Conservation (phyloP, 1,284 basidiomycete species). For the Mycena citricolor region DNA sequence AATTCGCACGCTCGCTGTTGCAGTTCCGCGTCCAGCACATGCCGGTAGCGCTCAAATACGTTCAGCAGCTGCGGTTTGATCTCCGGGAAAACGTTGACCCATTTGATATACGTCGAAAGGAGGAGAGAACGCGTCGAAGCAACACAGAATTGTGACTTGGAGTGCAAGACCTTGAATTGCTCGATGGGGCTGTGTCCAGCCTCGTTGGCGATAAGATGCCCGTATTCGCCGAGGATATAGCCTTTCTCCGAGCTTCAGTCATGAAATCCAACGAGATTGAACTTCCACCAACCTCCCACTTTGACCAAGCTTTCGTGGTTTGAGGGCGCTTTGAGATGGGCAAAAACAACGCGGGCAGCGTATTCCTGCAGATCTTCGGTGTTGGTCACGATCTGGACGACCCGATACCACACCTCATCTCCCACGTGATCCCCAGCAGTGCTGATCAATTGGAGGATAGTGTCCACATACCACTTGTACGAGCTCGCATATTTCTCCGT, state of each 20-base stretch:
- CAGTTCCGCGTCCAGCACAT: slow-evolving; percentile 96
- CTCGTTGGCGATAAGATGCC: slow-evolving; percentile 96
- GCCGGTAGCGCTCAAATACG: slow-evolving; percentile 96
- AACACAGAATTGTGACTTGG: slow-evolving; percentile 94
- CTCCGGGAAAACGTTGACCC: slow-evolving; percentile 99
- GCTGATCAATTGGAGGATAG: slow-evolving; percentile 91
- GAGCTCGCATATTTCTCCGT: slow-evolving; percentile 96
- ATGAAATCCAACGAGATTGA: neutral
- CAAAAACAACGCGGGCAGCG: slow-evolving; percentile 91
- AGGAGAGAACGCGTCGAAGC: slow-evolving; percentile 91
- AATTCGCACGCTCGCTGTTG: slow-evolving; percentile 99
- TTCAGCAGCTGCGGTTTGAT: slow-evolving; percentile 93
- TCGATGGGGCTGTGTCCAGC: slow-evolving; percentile 90
- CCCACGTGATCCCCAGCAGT: slow-evolving; percentile 98
- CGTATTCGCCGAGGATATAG: slow-evolving; percentile 96
- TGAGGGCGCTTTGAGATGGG: slow-evolving; percentile 85
- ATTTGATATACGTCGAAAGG: slow-evolving; percentile 97
- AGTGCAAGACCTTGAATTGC: slow-evolving; percentile 92
- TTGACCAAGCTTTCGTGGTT: slow-evolving; percentile 97
- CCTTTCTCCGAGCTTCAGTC: slow-evolving; percentile 45
- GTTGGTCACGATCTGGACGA: slow-evolving; percentile 97
- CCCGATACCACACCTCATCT: slow-evolving; percentile 99
- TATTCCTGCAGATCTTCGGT: slow-evolving; percentile 97
- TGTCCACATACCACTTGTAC: slow-evolving; percentile 97
- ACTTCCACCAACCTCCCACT: slow-evolving; percentile 72